Percentiles rank a stretch among this genome's conserved stretches.
These are phyloP conservation scores for Arabidopsis arenosa DNA, from an alignment of 345 rosid genomes.

Conservation along the genomic window DNA sequence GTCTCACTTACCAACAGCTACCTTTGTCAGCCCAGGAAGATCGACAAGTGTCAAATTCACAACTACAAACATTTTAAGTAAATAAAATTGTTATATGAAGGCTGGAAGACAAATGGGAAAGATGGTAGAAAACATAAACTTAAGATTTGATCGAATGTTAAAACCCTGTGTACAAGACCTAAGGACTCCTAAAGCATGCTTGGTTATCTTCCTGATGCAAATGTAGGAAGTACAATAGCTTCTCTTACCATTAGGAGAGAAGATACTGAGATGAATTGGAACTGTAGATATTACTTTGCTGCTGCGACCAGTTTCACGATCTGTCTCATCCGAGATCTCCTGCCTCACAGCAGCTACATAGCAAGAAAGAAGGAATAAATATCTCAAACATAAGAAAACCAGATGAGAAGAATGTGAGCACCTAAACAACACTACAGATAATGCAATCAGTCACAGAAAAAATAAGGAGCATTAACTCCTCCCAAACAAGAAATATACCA, in stretches of 20 bases:
- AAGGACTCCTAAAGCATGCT: constrained; percentile 4
- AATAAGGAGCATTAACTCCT: not conserved
- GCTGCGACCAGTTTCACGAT: constrained; percentile 88
- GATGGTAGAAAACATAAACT: not conserved
- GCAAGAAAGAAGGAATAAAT: constrained; percentile 26
- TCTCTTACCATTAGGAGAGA: constrained; percentile 87
- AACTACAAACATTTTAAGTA: constrained; percentile 54
- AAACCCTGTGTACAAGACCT: constrained; percentile 4
- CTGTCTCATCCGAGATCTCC: constrained; percentile 95
- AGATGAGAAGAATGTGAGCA: not conserved
- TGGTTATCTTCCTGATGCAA: not conserved
- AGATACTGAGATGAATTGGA: constrained; percentile 95
- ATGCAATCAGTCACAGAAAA: not conserved
- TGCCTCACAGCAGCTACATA: constrained; percentile 82
- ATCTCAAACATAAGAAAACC: constrained; percentile 23
- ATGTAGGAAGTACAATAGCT: not conserved
- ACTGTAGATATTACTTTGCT: constrained; percentile 81
- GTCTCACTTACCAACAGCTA: constrained; percentile 75
- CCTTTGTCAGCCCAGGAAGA: constrained; percentile 98
- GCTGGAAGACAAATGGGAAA: constrained; percentile 12
- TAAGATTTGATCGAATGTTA: not conserved
- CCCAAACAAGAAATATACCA: constrained; percentile 50
- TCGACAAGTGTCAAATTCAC: constrained; percentile 94
- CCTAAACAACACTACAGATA: not conserved
- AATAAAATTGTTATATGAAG: not conserved